These are phyloP conservation scores for Metarhizium guizhouense DNA, from an alignment of 2,329 filamentous ascomycete genomes.

Conservation along the genomic window DNA sequence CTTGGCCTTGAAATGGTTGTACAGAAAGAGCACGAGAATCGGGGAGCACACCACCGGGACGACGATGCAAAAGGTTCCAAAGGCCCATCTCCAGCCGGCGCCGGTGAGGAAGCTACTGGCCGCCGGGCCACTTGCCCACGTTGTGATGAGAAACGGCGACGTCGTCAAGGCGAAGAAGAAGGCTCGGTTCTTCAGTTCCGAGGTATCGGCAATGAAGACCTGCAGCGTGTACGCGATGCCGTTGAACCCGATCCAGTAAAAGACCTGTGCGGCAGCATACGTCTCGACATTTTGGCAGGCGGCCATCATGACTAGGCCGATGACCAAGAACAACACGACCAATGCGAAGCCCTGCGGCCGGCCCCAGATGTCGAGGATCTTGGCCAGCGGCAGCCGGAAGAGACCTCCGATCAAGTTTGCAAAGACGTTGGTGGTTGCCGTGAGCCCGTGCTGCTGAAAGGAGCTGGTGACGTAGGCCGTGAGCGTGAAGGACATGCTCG, in stretches of 20 bases:
- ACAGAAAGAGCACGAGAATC: conserved; percentile 13
- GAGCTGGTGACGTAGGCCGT: conserved; percentile 2
- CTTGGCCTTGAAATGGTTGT: conserved; percentile 14
- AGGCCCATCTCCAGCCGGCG: conserved; percentile 26
- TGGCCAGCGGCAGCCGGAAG: conserved; percentile 24
- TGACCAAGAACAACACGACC: conserved; percentile 23
- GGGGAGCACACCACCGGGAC: conserved; percentile 33
- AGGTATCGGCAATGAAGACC: conserved; percentile 24
- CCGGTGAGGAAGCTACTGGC: conserved; percentile 15
- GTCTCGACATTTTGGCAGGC: conserved; percentile 40
- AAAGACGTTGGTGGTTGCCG: conserved; percentile 1
- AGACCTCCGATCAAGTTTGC: conserved; percentile 23
- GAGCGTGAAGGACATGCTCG: background rate
- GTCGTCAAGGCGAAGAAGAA: conserved; percentile 22
- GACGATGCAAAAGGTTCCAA: conserved; percentile 50
- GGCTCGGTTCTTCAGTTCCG: conserved; percentile 20
- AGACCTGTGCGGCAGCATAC: conserved; percentile 37
- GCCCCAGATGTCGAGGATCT: conserved; percentile 29
- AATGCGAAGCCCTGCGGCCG: conserved; percentile 26
- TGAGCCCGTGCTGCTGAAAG: background rate
- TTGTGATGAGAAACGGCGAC: conserved; percentile 27
- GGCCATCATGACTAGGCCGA: conserved; percentile 48
- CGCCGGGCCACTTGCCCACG: conserved; percentile 20
- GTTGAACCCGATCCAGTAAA: conserved; percentile 44
- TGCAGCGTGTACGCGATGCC: conserved; percentile 20